These are phyloP conservation scores for Calocera viscosa DNA, from an alignment of 768 basidiomycete species.

Conservation along the genomic window DNA sequence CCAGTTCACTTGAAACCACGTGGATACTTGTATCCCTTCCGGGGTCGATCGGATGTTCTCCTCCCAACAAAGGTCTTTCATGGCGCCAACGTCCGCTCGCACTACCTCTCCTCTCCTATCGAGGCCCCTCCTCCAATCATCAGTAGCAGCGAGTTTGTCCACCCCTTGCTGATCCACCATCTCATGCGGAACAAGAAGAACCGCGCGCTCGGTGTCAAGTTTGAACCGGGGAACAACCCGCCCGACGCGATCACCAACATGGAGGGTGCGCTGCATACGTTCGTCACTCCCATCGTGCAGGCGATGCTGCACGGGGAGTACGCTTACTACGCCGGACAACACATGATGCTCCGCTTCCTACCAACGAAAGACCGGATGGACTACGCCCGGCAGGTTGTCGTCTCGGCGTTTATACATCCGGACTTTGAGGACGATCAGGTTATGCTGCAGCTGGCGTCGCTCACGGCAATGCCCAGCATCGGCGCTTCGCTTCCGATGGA, in stretches of 20 bases:
- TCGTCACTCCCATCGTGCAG: slow-evolving; percentile 14
- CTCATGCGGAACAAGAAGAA: slow-evolving; percentile 18
- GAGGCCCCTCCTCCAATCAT: slow-evolving; percentile 12
- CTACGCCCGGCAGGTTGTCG: slow-evolving; percentile 11
- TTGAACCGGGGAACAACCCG: not conserved
- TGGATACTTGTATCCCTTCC: not conserved
- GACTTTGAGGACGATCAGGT: slow-evolving; percentile 18
- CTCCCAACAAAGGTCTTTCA: not conserved
- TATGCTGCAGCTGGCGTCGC: slow-evolving; percentile 8
- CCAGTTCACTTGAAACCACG: not conserved
- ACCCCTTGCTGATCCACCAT: slow-evolving; percentile 11
- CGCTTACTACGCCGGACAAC: slow-evolving; percentile 1
- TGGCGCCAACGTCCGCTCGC: not conserved
- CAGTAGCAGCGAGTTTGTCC: slow-evolving; percentile 13
- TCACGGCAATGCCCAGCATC: not conserved
- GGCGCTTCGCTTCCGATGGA: not conserved
- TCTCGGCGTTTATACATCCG: slow-evolving; percentile 14
- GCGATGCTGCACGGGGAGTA: slow-evolving; percentile 17
- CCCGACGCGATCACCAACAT: slow-evolving; percentile 16
- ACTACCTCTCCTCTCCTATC: not conserved
- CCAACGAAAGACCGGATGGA: not conserved
- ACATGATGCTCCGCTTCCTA: not conserved
- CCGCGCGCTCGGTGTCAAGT: slow-evolving; percentile 17
- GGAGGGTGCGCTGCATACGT: slow-evolving; percentile 17
- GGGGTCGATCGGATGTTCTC: not conserved